A percentile compares a stretch with the other conserved stretches of the same genome.
Conservation (phyloP, 176 grass and related monocot genomes). For the Hordeum marinum region DNA sequence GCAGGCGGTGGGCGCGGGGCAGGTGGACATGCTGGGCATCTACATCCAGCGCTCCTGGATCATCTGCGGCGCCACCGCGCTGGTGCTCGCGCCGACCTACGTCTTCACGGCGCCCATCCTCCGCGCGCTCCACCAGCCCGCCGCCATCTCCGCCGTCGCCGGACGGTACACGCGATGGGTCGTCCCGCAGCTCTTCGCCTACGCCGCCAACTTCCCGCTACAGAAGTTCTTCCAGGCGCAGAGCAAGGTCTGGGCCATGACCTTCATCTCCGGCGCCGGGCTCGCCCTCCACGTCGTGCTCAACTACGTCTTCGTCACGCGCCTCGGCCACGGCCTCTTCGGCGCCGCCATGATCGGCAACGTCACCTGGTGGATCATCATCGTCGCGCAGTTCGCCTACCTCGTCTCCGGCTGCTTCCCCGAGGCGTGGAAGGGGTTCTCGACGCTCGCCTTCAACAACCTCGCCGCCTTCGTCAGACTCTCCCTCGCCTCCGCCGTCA, state of each 20-base stretch:
- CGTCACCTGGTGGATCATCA: slow-evolving; percentile 50
- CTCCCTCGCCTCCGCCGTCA: slow-evolving; percentile 60
- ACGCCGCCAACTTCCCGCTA: slow-evolving; percentile 68
- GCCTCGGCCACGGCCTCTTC: slow-evolving; percentile 30
- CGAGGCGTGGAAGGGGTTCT: slow-evolving; percentile 52
- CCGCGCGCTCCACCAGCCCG: slow-evolving; percentile 33
- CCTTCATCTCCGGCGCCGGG: slow-evolving; percentile 37
- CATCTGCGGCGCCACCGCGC: slow-evolving; percentile 38
- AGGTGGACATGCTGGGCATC: slow-evolving; percentile 47
- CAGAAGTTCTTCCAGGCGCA: slow-evolving; percentile 74
- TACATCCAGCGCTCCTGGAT: slow-evolving; percentile 68
- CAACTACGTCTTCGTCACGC: slow-evolving; percentile 49
- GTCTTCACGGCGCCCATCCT: slow-evolving; percentile 45
- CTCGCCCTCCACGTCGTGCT: slow-evolving; percentile 49
- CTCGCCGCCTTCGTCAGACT: slow-evolving; percentile 53
- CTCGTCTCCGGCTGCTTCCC: slow-evolving; percentile 46
- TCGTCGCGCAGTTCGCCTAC: slow-evolving; percentile 37
- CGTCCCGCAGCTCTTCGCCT: slow-evolving; percentile 50
- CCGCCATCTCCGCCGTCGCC: slow-evolving; percentile 29
- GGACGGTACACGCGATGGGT: slow-evolving; percentile 41
- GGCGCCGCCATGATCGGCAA: slow-evolving; percentile 50
- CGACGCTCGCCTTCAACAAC: slow-evolving; percentile 33
- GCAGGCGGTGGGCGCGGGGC: slow-evolving; percentile 51
- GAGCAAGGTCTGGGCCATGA: slow-evolving; percentile 65
- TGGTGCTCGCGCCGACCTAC: slow-evolving; percentile 30